Evolutionary conservation across 176 grass and related monocot genomes (phyloP), one percentile per base, ranked within the genome.

Genomic region (Dendrocalamus sinicus): DNA sequence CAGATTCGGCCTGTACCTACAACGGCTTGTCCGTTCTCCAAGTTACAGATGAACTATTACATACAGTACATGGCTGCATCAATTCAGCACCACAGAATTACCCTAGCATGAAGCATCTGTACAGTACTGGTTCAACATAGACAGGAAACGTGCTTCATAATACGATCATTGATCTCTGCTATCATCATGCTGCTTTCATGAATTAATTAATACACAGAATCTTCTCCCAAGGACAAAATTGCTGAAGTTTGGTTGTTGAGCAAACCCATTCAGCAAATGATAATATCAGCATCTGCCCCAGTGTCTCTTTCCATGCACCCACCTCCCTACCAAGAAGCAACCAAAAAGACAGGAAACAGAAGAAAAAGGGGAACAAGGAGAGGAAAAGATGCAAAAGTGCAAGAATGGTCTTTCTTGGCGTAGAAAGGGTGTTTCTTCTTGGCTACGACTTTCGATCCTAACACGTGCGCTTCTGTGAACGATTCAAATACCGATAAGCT

Each of bases 271-370:
- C 70, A 80, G 89, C 80, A 74, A 67, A 79, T 59, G 26, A 86
- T 78, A 46, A 30, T 17, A 44, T 75, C 61, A 79, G 70, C 53
- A 81, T 77, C 35, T 65, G 46, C 72, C 75, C 84, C 50, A 22
- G 51, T 16, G 75, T 84, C 80, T 32, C 75, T 91, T 84, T 87
- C 89, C 85, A 87, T 84, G 89, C 80, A 91, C 75, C 89, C 81
- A 91, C 85, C 75, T 75, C 68, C 55, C 51, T 44, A 84, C 68
- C 75, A 84, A 60, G 51, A 80, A 70, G 81, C 85, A 84, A 87
- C 85, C 63, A 84, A 79, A 87, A 87, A 50, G 80, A 75, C 60
- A 69, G 22, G 30, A 10, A 53, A 62, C 73, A 44, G 13, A 79
- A 47, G 41, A 67, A 78, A 77, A 63, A 12, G 40, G 86, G 63